Conservation (phyloP, 306 rosid species). For the Sindora glabra region DNA sequence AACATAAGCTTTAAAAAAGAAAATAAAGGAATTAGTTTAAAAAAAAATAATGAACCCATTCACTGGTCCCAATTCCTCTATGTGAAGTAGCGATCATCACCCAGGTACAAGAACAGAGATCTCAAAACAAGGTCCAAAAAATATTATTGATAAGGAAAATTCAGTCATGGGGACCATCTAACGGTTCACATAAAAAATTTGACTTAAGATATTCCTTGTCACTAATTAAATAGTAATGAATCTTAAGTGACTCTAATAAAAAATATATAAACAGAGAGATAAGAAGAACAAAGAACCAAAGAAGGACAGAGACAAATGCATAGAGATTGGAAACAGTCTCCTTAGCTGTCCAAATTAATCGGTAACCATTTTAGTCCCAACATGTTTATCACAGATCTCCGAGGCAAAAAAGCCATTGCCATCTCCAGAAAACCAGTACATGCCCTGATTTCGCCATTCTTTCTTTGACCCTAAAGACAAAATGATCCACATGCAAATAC, state of each 20-base stretch:
- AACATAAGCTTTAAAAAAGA: too few relatives aligned
- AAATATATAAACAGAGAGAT: neutral
- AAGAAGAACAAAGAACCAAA: too few relatives aligned
- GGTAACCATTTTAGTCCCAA: neutral
- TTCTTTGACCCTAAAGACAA: slow-evolving; percentile 12
- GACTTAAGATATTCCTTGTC: neutral
- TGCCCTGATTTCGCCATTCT: neutral
- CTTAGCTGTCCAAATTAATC: slow-evolving; percentile 6
- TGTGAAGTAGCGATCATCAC: slow-evolving; percentile 35
- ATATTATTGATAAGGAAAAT: slow-evolving; percentile 37
- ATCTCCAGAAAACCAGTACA: slow-evolving; percentile 5
- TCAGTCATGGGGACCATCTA: slow-evolving; percentile 24
- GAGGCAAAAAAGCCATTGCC: neutral
- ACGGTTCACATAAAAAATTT: neutral
- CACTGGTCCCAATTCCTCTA: slow-evolving; percentile 33
- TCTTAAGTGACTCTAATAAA: too few relatives aligned
- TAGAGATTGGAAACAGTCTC: slow-evolving; percentile 2
- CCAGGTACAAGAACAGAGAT: slow-evolving; percentile 34
- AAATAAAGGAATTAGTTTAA: neutral
- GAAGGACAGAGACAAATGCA: neutral
- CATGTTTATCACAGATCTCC: slow-evolving; percentile 5
- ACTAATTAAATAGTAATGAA: slow-evolving; percentile 1
- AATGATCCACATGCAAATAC: neutral
- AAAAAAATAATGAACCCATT: too few relatives aligned
- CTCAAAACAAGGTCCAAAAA: slow-evolving; percentile 29